These are phyloP conservation scores for Cytidiella melzeri DNA, from an alignment of 768 basidiomycete species.

Conservation along the genomic window DNA sequence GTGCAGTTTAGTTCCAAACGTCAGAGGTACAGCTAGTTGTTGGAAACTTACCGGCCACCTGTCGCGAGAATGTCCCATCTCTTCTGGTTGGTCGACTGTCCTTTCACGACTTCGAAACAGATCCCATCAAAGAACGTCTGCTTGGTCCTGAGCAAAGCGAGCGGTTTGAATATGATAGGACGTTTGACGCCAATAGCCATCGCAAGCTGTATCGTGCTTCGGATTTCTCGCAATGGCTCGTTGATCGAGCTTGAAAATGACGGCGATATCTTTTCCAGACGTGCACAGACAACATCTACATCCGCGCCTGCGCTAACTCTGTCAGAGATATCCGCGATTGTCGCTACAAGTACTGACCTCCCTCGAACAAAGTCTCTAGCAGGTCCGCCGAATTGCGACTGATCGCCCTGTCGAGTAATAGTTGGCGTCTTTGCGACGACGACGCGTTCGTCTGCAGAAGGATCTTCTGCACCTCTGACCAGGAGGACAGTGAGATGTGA, in stretches of 20 bases:
- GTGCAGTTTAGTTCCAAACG: not conserved
- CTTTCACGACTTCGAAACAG: conserved; percentile 66
- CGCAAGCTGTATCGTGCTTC: conserved; percentile 54
- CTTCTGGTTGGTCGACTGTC: conserved; percentile 36
- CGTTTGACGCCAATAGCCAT: conserved; percentile 54
- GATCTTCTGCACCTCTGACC: conserved; percentile 54
- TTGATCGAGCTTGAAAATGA: conserved; percentile 41
- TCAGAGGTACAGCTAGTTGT: not conserved
- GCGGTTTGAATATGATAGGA: conserved; percentile 62
- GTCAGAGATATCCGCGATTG: not conserved
- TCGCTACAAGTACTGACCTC: conserved; percentile 33
- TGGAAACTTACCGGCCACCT: conserved; percentile 61
- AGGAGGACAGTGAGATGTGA: conserved; percentile 52
- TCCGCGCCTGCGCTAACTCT: conserved; percentile 43
- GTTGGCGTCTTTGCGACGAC: conserved; percentile 60
- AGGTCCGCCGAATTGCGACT: conserved; percentile 65
- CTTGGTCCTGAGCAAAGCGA: conserved; percentile 61
- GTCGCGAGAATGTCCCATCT: conserved; percentile 66
- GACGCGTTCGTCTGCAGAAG: conserved; percentile 61
- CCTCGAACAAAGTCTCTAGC: conserved; percentile 62
- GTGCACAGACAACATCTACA: conserved; percentile 47
- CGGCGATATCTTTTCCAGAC: conserved; percentile 57
- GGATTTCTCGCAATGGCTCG: conserved; percentile 54
- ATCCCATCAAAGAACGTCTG: conserved; percentile 67
- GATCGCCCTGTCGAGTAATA: conserved; percentile 65